Percentiles rank a stretch among this genome's conserved stretches.
These are phyloP conservation scores for Coelastrella sp. DNA, from an alignment of 139 green algal species.

Conservation along the genomic window DNA sequence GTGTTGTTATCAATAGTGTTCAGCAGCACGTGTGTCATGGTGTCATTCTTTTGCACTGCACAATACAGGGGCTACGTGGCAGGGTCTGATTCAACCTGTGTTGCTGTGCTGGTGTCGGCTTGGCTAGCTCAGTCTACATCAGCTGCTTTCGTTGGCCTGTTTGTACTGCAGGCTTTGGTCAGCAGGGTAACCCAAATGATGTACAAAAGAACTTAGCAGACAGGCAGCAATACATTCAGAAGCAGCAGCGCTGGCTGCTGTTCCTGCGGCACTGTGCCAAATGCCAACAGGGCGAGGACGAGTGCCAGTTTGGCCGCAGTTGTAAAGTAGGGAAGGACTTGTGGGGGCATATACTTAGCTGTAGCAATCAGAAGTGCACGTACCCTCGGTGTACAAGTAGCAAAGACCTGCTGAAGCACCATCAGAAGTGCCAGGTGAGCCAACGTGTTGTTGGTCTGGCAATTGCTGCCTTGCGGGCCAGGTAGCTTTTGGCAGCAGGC, in stretches of 20 bases:
- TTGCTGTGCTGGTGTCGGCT: neutral
- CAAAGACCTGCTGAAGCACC: conserved; percentile 94
- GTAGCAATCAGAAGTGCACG: conserved; percentile 81
- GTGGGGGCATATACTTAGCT: conserved; percentile 93
- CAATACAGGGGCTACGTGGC: neutral
- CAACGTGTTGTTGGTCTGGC: too few relatives aligned
- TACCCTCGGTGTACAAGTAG: conserved; percentile 89
- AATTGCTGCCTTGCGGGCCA: too few relatives aligned
- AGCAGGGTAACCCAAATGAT: neutral
- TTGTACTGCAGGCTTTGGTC: neutral
- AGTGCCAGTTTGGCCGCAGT: conserved; percentile 85
- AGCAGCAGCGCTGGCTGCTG: conserved; percentile 97
- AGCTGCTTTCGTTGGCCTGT: neutral
- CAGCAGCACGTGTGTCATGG: too few relatives aligned
- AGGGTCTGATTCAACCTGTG: neutral
- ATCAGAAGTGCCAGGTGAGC: conserved; percentile 89
- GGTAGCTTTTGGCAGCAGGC: too few relatives aligned
- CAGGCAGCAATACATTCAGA: conserved; percentile 62
- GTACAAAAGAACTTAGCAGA: conserved; percentile 43
- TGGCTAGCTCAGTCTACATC: too few relatives aligned
- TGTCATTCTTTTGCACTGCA: too few relatives aligned
- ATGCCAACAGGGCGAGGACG: conserved; percentile 79
- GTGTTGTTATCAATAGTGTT: too few relatives aligned
- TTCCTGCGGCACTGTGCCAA: conserved; percentile 96
- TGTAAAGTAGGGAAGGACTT: conserved; percentile 90